These are phyloP conservation scores for Elongisporangium anandrum DNA, from an alignment of 352 stramenopile genomes.

Conservation along the genomic window DNA sequence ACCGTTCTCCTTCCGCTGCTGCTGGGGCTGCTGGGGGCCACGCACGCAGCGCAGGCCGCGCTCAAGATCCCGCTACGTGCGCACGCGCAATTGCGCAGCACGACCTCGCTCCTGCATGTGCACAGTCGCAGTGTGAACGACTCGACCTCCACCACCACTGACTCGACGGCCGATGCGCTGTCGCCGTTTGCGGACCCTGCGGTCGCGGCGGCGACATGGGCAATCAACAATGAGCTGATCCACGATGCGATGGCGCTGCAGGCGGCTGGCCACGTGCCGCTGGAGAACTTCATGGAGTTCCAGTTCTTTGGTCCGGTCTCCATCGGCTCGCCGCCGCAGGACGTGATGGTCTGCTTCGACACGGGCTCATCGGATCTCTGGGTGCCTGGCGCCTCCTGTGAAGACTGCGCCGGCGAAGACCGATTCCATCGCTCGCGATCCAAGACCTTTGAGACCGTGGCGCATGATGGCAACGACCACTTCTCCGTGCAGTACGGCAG, in stretches of 20 bases:
- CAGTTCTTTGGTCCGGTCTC: slow-evolving; percentile 72
- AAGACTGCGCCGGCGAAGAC: slow-evolving; percentile 44
- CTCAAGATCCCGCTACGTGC: slow-evolving; percentile 40
- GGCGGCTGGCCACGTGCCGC: slow-evolving; percentile 37
- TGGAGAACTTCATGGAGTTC: slow-evolving; percentile 84
- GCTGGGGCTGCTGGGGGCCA: slow-evolving; percentile 1
- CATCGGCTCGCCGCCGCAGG: slow-evolving; percentile 63
- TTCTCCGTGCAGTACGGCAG: slow-evolving; percentile 79
- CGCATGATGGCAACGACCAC: slow-evolving; percentile 16
- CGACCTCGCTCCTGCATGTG: slow-evolving; percentile 28
- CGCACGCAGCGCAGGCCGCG: slow-evolving; percentile 6
- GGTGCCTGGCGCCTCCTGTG: slow-evolving; percentile 54
- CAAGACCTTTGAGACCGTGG: slow-evolving; percentile 26
- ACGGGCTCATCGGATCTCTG: slow-evolving; percentile 80
- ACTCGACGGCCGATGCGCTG: slow-evolving; percentile 4
- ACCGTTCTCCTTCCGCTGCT: slow-evolving; percentile 1
- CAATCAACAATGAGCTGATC: slow-evolving; percentile 13
- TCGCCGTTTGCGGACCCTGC: neutral
- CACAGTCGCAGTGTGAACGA: slow-evolving; percentile 28
- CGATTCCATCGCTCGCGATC: slow-evolving; percentile 52
- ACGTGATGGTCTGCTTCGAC: slow-evolving; percentile 77
- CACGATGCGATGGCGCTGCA: slow-evolving; percentile 22
- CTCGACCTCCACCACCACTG: slow-evolving; percentile 1
- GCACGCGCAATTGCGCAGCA: slow-evolving; percentile 17
- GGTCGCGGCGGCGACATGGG: neutral